Percentiles rank a stretch among this genome's conserved stretches.
Conservation (phyloP, 768 basidiomycete genomes). For the Tulasnella sp. region DNA sequence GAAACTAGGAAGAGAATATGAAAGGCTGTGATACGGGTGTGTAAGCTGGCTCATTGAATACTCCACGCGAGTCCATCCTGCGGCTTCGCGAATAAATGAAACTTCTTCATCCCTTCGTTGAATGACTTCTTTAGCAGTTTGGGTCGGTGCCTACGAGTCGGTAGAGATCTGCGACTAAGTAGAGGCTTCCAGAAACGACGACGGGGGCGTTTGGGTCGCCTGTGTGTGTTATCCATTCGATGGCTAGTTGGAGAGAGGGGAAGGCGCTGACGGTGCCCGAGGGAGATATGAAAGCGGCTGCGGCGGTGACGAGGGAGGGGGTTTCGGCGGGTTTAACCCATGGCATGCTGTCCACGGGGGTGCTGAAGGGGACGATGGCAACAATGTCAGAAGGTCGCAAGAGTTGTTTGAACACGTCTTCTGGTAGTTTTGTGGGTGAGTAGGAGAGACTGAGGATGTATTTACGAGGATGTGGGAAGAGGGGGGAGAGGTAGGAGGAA, state of each 20-base stretch:
- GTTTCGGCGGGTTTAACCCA: slow-evolving; percentile 67
- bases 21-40: no score
- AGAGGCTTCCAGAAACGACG: slow-evolving; percentile 81
- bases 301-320: slow-evolving; percentile 23
- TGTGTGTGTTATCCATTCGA: slow-evolving; percentile 31
- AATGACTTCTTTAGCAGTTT: no score
- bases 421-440: slow-evolving; percentile 73
- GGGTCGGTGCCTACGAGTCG: no score
- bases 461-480: slow-evolving; percentile 33
- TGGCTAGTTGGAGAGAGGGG: slow-evolving; percentile 35
- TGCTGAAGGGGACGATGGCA: slow-evolving; percentile 49
- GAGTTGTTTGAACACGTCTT: slow-evolving; percentile 57
- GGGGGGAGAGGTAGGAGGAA: slow-evolving; percentile 44
- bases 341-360: slow-evolving; percentile 78
- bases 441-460: slow-evolving; percentile 75
- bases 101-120: no score
- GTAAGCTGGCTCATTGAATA: no score
- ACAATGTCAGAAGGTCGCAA: slow-evolving; percentile 37
- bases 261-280: slow-evolving; percentile 24
- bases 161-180: slow-evolving; percentile 90
- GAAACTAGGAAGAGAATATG: no score
- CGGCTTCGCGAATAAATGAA: no score
- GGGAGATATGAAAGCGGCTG: slow-evolving; percentile 26
- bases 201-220: slow-evolving; percentile 33
- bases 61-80: no score